Conservation (phyloP, 352 stramenopile species). For the Aphanomyces astaci region DNA sequence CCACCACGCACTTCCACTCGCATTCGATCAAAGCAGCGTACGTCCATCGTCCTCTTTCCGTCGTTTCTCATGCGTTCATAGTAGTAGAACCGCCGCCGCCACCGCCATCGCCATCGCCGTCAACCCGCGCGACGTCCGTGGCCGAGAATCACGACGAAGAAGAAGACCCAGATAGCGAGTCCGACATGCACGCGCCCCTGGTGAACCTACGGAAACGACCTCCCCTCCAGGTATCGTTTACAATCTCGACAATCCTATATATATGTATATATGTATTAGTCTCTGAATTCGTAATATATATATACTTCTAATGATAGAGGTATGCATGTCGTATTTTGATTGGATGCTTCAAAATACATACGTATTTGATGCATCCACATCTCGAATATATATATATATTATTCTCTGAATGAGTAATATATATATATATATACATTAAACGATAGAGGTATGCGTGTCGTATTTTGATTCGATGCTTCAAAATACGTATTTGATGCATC, state of each 20-base stretch:
- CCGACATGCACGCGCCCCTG: constrained; percentile 1
- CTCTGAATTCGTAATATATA: too few relatives aligned
- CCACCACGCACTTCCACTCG: not conserved
- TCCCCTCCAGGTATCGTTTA: not conserved
- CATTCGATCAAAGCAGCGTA: not conserved
- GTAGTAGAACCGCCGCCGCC: not conserved
- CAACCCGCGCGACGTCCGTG: not conserved
- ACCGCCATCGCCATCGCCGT: not conserved
- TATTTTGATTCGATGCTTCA: too few relatives aligned
- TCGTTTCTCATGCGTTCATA: not conserved
- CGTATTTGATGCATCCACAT: too few relatives aligned
- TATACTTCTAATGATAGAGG: too few relatives aligned
- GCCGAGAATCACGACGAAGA: not conserved
- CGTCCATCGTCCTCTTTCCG: not conserved
- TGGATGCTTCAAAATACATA: too few relatives aligned
- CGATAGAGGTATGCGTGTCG: too few relatives aligned
- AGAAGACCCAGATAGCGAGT: not conserved
- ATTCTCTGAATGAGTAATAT: too few relatives aligned
- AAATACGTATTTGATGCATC: too few relatives aligned
- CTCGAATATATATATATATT: too few relatives aligned
- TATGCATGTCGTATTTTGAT: too few relatives aligned
- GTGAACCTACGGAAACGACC: not conserved
- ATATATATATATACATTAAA: too few relatives aligned
- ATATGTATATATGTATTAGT: not conserved
- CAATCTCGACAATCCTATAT: too few relatives aligned